Base-by-base conservation (phyloP, 495 filamentous ascomycete genomes). In the Penicillium goetzii region DNA sequence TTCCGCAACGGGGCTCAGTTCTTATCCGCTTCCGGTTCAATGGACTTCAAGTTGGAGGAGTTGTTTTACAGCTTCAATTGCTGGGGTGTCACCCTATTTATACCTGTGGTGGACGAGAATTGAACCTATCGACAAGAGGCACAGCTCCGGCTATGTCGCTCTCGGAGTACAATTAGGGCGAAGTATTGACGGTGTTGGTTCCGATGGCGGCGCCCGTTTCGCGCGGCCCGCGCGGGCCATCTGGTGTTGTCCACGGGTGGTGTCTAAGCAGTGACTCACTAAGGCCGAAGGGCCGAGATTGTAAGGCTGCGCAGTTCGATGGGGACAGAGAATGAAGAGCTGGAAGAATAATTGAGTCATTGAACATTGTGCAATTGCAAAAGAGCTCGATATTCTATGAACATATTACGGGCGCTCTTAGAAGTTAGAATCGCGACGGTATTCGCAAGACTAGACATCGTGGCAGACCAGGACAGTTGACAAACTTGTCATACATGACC, bases 11-110 rank as follows among this genome's bases (percentile, higher is more conserved):
- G 25, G 64, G 68, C 33, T 64, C 15, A 66, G 60, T 30, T 64
- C 63, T 70, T 70, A 68, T 49, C 64, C 68, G 66, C 55, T 23
- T 25, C 11, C 54, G 38, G 32, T 56, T 21, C n/a, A 59, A 66
- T 55, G 28, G 25, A 25, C 7, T 49, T 56, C 41, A 21, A 11
- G 4, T 43, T 43, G 3, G 30, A 32, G 5, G 30, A 56, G 19
- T 41, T 26, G 25, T 43, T 6, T n/a, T 28, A 30, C 47, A 30
- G 25, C 14, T 17, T 51, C 30, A 19, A 55, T 55, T 36, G 52
- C 28, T 7, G 11, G 11, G 21, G 11, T 6, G 25, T 28, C 19
- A 28, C 17, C n/a, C 6, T 36, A 36, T 33, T 36, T 55, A 55
- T 55, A 55, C 30, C n/a, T 26, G 8, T 15, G 10, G 36, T 15